These are phyloP conservation scores for Clathrospora elynae DNA, from an alignment of 2,329 filamentous ascomycete genomes.

Conservation along the genomic window DNA sequence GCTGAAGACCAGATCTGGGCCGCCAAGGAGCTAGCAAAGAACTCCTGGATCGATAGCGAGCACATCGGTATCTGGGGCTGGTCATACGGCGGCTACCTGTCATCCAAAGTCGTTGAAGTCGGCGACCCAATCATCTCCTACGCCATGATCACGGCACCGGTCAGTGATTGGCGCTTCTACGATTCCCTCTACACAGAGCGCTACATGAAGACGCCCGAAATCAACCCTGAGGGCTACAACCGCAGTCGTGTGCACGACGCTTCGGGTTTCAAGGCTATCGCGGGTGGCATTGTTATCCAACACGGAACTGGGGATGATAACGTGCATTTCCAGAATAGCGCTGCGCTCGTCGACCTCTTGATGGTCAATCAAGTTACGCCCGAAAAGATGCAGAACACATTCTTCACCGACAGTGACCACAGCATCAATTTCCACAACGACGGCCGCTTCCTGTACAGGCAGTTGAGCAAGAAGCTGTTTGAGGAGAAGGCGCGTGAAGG, in stretches of 20 bases:
- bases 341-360: conserved; percentile 65
- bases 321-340: conserved; percentile 71
- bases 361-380: conserved; percentile 64
- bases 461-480: conserved; percentile 64
- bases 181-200: conserved; percentile 74
- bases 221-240: conserved; percentile 65
- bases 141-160: conserved; percentile 67
- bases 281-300: conserved; percentile 65
- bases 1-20: conserved; percentile 71
- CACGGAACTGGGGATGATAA: conserved; percentile 74
- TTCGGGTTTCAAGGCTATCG: conserved; percentile 66
- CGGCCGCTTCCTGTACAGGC: conserved; percentile 64
- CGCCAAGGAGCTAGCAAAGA: conserved; percentile 60
- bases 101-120: conserved; percentile 68
- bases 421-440: conserved; percentile 64
- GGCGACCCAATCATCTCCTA: conserved; percentile 66
- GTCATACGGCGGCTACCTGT: conserved; percentile 71
- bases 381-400: conserved; percentile 66
- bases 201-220: conserved; percentile 68
- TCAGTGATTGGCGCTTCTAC: conserved; percentile 73
- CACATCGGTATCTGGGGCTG: conserved; percentile 72
- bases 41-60: conserved; percentile 61
- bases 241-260: conserved; percentile 63
- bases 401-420: conserved; percentile 70
- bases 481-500: conserved; percentile 62